Evolutionary conservation across 768 basidiomycete genomes (phyloP), one percentile per base, ranked within the genome.

Genomic region (Trametes sanguinea): DNA sequence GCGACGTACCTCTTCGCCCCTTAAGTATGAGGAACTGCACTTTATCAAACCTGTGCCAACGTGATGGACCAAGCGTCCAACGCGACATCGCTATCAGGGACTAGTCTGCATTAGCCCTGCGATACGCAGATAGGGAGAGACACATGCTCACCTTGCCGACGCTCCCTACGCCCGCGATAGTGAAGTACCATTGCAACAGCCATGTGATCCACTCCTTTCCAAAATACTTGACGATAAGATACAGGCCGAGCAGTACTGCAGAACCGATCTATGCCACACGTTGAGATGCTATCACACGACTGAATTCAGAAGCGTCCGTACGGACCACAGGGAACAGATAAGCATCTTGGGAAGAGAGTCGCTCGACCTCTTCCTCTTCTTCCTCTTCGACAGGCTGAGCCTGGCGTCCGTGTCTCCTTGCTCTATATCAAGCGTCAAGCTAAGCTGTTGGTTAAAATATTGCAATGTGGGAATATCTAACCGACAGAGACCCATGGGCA

Each of bases 141-240:
- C 40, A 3, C 48, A 6, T 14, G 40, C 78, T 63, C 67, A 87
- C 90, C 78, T 83, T 85, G 83, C 88, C 88, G 29, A 90, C 83
- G 64, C 85, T 85, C 29, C 83, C 85, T 8, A 86, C 79, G 0
- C 87, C 87, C 4, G 81, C 80, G 30, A 90, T 35, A 27, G 87
- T 81, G 65, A 90, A 90, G 67, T 90, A 93, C 85, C 83, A 86
- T 5, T 82, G 87, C 27, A 96, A 76, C 5, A 94, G 66, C 81
- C 82, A 83, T 74, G 95, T 95, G 59, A 96, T 85, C 88, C 91
- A 92, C 60, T 86, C 85, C 66, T 83, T 85, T 35, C 92, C 92
- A 54, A 90, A 75, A 71, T 87, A 93, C 68, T 85, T 88, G 58
- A 96, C 80, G 30, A 90, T 73, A 57, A 82, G 63, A 68, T 89